Percentiles rank a stretch among this genome's conserved stretches.
Evolutionary conservation across 192 early-diverging fungal genomes (phyloP).

Genomic region (Entrophospora sp.): DNA sequence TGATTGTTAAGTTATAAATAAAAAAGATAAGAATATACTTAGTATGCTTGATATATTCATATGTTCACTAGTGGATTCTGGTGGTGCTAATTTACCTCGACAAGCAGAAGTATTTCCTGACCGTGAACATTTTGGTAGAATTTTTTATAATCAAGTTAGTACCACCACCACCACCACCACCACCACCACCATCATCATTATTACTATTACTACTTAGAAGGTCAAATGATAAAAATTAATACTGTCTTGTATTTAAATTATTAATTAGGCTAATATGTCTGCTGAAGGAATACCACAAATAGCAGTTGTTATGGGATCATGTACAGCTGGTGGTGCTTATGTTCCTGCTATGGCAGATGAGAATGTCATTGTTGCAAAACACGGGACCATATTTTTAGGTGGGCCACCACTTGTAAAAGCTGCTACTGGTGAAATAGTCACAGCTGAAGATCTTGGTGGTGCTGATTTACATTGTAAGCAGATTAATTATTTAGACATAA

Average conservation of each 20-base stretch:
- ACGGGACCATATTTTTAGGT: slow-evolving; percentile 95
- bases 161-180: too few species aligned
- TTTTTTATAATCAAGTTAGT: slow-evolving; percentile 89
- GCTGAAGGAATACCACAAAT: slow-evolving; percentile 84
- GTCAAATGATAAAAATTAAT: too few species aligned
- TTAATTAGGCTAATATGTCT: slow-evolving; percentile 53
- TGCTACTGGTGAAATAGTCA: slow-evolving; percentile 90
- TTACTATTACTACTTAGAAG: too few species aligned
- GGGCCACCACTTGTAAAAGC: slow-evolving; percentile 95
- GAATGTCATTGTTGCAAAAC: slow-evolving; percentile 88
- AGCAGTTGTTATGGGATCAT: slow-evolving; percentile 95
- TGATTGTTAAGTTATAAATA: neutral
- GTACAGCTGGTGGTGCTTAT: slow-evolving; percentile 95
- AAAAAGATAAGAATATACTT: neutral
- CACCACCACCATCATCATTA: too few species aligned
- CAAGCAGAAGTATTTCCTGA: slow-evolving; percentile 97
- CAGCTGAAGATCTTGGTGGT: slow-evolving; percentile 90
- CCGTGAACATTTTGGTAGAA: slow-evolving; percentile 86
- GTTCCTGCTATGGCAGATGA: slow-evolving; percentile 98
- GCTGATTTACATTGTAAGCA: slow-evolving; percentile 88
- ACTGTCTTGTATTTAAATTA: neutral
- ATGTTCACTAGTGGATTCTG: slow-evolving; percentile 91
- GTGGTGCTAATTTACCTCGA: slow-evolving; percentile 89
- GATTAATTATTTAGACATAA: too few species aligned
- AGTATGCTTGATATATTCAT: neutral